Evolutionary conservation across 257 asterid genomes (phyloP), one percentile per base, ranked within the genome.

Genomic region (Solanum pinnatisectum): DNA sequence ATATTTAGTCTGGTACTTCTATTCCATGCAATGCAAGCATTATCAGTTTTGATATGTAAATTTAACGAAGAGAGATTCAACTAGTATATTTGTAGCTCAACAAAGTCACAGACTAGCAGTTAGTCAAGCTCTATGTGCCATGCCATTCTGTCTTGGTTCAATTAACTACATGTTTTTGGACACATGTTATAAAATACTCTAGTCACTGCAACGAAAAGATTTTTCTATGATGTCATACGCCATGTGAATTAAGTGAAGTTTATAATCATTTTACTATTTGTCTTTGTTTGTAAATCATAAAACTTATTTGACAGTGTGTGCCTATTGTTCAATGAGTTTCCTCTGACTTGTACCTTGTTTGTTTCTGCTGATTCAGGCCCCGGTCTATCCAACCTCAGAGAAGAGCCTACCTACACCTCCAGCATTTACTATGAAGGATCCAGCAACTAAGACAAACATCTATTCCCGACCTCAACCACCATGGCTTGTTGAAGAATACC

Each of bases 381-480:
- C 92, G 32, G 88, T 93, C 87, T 94, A 91, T 89, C 90, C 92
- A 44, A 84, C 93, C 89, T 93, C 96, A 56, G 96, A 94, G 94
- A 93, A 94, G 92, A 91, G 94, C 92, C 92, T 97, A 84, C 99
- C 98, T 83, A 92, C 94, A 82, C 98, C 98, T 86, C 99, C 99
- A 60, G 98, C 98, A 84, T 94, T 97, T 89, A 90, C 96, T 72
- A 87, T 95, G 89, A 91, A 89, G 82, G 92, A 92, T 89, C 89
- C 89, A 23, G 94, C 91, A 10, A 46, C 90, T 72, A 95, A 93
- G 87, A 78, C 92, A 46, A 93, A 90, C 91, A 94, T 92, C 78
- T 91, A 89, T 18, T 22, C 92, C 81, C 95, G 46, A 42, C 94
- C 86, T 84, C 96, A 84, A 65, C 95, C 79, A 65, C 94, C 89